Evolutionary conservation across 2,329 filamentous ascomycete species (phyloP).

Genomic region (Alternaria sp.): DNA sequence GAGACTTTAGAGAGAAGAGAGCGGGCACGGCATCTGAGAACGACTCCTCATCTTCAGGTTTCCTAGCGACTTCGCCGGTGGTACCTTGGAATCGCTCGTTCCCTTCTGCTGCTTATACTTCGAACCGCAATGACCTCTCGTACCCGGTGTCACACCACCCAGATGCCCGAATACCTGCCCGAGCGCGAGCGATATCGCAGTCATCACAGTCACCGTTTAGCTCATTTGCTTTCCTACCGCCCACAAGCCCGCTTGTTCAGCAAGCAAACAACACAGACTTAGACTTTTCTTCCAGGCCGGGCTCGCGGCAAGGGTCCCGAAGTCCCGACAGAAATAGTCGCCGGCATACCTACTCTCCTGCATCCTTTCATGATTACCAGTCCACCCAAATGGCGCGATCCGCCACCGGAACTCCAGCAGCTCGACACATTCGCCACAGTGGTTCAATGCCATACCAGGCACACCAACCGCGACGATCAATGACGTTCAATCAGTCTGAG

Average conservation of each 20-base stretch:
- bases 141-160: constrained; percentile 23
- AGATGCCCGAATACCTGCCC: constrained; percentile 44
- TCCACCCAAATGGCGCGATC: constrained; percentile 48
- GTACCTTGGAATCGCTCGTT: constrained; percentile 63
- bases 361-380: constrained; percentile 60
- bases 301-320: constrained; percentile 44
- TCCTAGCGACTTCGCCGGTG: constrained; percentile 59
- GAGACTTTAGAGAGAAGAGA: constrained; percentile 64
- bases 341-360: constrained; percentile 75
- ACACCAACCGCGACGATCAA: constrained; percentile 77
- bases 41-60: constrained; percentile 14
- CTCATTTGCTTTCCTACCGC: constrained; percentile 83
- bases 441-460: constrained; percentile 72
- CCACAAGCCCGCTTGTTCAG: constrained; percentile 90
- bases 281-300: constrained; percentile 62
- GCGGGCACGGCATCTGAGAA: constrained; percentile 28
- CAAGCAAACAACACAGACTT: constrained; percentile 84
- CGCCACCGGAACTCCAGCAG: constrained; percentile 38
- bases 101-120: constrained; percentile 45
- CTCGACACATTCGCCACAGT: constrained; percentile 61
- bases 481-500: constrained; percentile 62
- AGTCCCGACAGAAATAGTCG: constrained; percentile 61
- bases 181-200: constrained; percentile 53
- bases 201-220: constrained; percentile 76
- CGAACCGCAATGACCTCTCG: constrained; percentile 18